These are phyloP conservation scores for Hypomontagnella monticulosa DNA, from an alignment of 495 filamentous ascomycete species.

Conservation along the genomic window DNA sequence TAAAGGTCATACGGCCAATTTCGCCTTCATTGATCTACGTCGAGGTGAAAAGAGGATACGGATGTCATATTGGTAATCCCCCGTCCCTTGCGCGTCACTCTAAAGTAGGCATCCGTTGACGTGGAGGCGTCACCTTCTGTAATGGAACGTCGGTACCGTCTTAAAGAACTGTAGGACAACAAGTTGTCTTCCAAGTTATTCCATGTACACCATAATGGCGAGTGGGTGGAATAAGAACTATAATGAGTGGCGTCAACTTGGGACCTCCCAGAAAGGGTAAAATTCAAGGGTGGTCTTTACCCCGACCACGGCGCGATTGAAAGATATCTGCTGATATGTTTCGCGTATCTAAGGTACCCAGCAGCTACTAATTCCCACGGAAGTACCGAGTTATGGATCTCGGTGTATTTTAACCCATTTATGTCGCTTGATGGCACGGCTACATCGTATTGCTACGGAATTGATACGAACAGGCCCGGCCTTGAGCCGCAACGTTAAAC, in stretches of 20 bases:
- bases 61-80: conserved; percentile 14
- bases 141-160: background rate
- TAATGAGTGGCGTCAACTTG: conserved; percentile 1
- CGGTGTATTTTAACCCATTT: background rate
- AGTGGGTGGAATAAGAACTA: conserved; percentile 1
- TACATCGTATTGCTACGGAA: conserved; percentile 5
- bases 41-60: background rate
- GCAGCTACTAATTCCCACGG: background rate
- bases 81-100: background rate
- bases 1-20: conserved; percentile 1
- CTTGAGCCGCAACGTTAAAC: conserved; percentile 28
- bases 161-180: conserved; percentile 5
- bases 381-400: conserved; percentile 4
- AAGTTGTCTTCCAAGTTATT: background rate
- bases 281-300: background rate
- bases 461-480: conserved; percentile 6
- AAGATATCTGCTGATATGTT: background rate
- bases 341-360: background rate
- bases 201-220: conserved; percentile 1
- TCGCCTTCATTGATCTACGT: conserved; percentile 2
- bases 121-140: conserved; percentile 8
- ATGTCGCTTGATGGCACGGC: conserved; percentile 20
- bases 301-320: conserved; percentile 11
- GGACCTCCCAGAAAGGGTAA: background rate
- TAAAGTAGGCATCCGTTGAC: background rate